phyloP scores from a whole-genome alignment of 2,329 filamentous ascomycete genomes.

The Clarireedia hainanense region DNA sequence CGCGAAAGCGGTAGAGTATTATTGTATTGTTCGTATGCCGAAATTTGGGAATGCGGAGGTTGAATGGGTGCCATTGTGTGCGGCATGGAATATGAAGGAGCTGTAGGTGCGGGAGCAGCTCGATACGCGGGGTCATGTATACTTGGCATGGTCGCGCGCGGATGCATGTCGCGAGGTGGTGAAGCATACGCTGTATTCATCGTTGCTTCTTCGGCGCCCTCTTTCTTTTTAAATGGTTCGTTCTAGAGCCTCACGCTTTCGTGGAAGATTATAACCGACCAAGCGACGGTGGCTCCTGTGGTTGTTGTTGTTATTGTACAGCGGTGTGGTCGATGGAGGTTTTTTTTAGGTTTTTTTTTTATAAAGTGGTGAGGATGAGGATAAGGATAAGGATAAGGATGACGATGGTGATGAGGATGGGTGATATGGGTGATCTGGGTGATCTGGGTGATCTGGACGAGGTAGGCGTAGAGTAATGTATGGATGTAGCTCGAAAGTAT shows the following conservation, averaged over 20 bases:
- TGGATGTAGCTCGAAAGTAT: slow-evolving; percentile 2
- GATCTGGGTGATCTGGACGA: neutral
- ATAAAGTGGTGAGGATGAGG: neutral
- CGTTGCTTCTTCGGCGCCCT: neutral
- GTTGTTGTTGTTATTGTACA: too few species aligned
- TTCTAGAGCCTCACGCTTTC: neutral
- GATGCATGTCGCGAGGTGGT: slow-evolving; percentile 15
- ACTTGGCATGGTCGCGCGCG: slow-evolving; percentile 12
- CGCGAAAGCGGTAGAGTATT: slow-evolving; percentile 13
- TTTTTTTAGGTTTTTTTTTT: too few species aligned
- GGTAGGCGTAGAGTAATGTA: neutral
- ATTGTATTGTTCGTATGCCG: slow-evolving; percentile 14
- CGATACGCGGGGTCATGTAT: slow-evolving; percentile 15
- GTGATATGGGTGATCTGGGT: neutral
- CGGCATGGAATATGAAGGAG: slow-evolving; percentile 18
- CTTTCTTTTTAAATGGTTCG: neutral
- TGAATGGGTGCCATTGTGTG: slow-evolving; percentile 14
- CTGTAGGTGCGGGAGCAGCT: slow-evolving; percentile 9
- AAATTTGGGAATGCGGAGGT: slow-evolving; percentile 10
- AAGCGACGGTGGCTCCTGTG: neutral
- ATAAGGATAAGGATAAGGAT: neutral
- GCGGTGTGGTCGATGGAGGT: too few species aligned
- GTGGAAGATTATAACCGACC: neutral
- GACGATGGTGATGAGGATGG: neutral
- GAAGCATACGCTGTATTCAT: slow-evolving; percentile 23